Conservation (phyloP, 495 filamentous ascomycete species). For the Neurospora sp. region DNA sequence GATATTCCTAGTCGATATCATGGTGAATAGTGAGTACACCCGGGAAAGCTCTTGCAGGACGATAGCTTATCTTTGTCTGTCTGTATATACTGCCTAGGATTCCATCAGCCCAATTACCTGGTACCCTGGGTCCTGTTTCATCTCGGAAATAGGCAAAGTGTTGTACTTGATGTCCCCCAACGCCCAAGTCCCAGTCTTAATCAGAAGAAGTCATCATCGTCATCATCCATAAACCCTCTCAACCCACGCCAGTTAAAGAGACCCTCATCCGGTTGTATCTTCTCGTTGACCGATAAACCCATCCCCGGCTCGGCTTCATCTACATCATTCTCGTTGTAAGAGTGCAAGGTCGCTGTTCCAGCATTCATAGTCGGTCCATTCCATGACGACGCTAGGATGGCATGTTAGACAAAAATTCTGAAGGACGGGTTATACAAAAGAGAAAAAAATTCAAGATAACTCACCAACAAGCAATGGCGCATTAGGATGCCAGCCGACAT, state of each 20-base stretch:
- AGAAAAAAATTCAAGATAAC: slow-evolving; percentile 4
- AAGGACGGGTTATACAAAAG: background rate
- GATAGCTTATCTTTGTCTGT: background rate
- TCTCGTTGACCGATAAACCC: slow-evolving; percentile 44
- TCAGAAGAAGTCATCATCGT: background rate
- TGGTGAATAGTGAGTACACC: background rate
- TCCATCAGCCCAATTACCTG: background rate
- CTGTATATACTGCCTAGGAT: background rate
- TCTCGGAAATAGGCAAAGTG: background rate
- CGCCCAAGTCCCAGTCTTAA: background rate
- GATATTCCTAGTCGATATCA: background rate
- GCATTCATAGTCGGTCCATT: slow-evolving; percentile 58
- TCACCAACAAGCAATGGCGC: slow-evolving; percentile 81
- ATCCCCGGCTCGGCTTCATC: slow-evolving; percentile 60
- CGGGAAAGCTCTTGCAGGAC: background rate
- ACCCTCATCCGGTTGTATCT: slow-evolving; percentile 17
- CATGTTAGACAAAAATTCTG: background rate
- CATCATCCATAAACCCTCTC: background rate
- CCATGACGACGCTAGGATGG: slow-evolving; percentile 59
- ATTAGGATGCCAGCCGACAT: slow-evolving; percentile 92
- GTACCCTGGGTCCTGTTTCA: background rate
- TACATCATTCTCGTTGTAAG: slow-evolving; percentile 54
- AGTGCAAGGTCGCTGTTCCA: slow-evolving; percentile 68
- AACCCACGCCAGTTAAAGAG: background rate
- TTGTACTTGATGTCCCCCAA: background rate